These are phyloP conservation scores for Aureobasidium mangrovei DNA, from an alignment of 2,329 filamentous ascomycete species.

Conservation along the genomic window DNA sequence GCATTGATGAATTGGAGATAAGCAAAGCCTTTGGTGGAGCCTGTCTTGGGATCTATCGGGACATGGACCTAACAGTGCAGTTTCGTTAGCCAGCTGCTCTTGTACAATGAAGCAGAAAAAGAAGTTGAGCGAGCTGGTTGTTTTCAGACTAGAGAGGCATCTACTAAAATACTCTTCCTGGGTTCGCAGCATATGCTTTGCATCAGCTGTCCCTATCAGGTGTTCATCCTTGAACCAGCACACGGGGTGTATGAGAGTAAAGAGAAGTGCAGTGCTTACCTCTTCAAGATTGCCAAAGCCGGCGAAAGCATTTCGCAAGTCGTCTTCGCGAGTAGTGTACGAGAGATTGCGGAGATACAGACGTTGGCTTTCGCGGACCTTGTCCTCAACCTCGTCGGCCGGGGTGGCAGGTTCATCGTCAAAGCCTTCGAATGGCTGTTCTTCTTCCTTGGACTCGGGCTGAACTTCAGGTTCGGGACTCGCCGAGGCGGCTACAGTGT, in stretches of 20 bases:
- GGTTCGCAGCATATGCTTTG: slow-evolving; percentile 79
- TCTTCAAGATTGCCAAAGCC: slow-evolving; percentile 72
- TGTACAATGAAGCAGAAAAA: background rate
- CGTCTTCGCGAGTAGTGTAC: slow-evolving; percentile 68
- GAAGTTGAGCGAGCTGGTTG: background rate
- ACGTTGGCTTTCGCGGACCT: slow-evolving; percentile 61
- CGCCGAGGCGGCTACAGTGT: background rate
- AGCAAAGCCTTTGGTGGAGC: slow-evolving; percentile 79
- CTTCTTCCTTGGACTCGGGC: slow-evolving; percentile 4
- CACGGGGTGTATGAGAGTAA: slow-evolving; percentile 16
- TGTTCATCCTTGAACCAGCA: slow-evolving; percentile 66
- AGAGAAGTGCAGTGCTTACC: slow-evolving; percentile 51
- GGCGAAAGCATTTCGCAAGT: slow-evolving; percentile 63
- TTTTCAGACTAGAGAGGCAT: slow-evolving; percentile 86
- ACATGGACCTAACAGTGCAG: slow-evolving; percentile 64
- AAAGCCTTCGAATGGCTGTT: slow-evolving; percentile 23
- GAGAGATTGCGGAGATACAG: slow-evolving; percentile 85
- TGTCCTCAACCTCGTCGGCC: slow-evolving; percentile 33
- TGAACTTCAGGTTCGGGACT: slow-evolving; percentile 13
- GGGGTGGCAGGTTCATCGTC: slow-evolving; percentile 17
- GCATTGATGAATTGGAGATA: slow-evolving; percentile 71
- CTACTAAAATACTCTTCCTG: slow-evolving; percentile 99
- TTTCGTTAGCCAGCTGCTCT: slow-evolving; percentile 12
- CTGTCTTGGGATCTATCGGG: slow-evolving; percentile 59
- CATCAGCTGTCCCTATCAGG: slow-evolving; percentile 99